Conservation (phyloP, 306 rosid genomes). For the Inga oerstediana region DNA sequence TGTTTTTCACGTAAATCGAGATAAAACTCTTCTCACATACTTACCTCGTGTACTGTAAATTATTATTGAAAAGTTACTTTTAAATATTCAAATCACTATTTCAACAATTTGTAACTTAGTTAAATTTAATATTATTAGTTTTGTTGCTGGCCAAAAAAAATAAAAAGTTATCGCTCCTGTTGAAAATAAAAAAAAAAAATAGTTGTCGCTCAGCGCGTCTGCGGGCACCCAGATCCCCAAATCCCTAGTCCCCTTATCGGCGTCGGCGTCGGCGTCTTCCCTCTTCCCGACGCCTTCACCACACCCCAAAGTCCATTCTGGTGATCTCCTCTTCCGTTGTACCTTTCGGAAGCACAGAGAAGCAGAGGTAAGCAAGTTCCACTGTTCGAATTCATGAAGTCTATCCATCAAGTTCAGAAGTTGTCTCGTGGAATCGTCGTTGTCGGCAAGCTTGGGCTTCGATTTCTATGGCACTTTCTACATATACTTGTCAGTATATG, state of each 20-base stretch:
- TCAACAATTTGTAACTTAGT: too few relatives aligned
- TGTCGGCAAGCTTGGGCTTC: slow-evolving; percentile 56
- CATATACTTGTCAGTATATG: slow-evolving; percentile 53
- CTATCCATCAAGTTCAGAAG: neutral
- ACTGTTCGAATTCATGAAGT: neutral
- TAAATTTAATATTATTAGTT: too few relatives aligned
- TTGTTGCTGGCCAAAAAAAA: too few relatives aligned
- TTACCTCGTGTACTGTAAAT: too few relatives aligned
- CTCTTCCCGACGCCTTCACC: neutral
- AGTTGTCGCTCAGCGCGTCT: neutral
- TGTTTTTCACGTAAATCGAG: too few relatives aligned
- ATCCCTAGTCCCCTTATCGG: neutral
- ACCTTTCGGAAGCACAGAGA: neutral
- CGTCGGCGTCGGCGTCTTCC: neutral
- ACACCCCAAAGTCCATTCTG: neutral
- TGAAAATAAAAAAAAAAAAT: neutral
- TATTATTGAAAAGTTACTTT: too few relatives aligned
- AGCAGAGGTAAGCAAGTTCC: neutral
- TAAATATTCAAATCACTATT: too few relatives aligned
- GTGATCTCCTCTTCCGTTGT: neutral
- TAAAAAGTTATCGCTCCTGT: neutral
- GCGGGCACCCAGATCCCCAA: neutral
- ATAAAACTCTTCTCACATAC: too few relatives aligned
- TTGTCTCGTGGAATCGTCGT: neutral
- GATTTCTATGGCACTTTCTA: slow-evolving; percentile 66